Conservation (phyloP, 2,329 filamentous ascomycete species). For the Salinomyces thailandicus region DNA sequence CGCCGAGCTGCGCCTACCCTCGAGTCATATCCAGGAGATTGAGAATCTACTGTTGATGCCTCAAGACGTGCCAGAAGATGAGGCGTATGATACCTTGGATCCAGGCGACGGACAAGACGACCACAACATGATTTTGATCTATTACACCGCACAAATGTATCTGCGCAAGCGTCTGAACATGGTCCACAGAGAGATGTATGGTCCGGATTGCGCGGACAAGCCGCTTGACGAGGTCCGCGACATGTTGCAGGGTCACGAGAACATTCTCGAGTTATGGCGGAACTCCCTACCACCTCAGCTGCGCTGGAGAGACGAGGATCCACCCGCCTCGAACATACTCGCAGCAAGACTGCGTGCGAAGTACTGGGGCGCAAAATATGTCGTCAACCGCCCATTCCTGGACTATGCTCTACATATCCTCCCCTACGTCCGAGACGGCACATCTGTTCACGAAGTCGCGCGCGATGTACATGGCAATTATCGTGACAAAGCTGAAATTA, state of each 20-base stretch:
- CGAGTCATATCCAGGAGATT: slow-evolving; percentile 48
- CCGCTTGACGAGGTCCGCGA: slow-evolving; percentile 15
- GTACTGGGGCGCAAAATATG: slow-evolving; percentile 85
- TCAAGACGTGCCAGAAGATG: slow-evolving; percentile 39
- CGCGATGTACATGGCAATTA: slow-evolving; percentile 21
- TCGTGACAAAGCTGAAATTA: slow-evolving; percentile 24
- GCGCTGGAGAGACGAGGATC: slow-evolving; percentile 57
- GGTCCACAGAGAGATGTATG: slow-evolving; percentile 47
- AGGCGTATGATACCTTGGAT: slow-evolving; percentile 18
- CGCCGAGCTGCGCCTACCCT: slow-evolving; percentile 61
- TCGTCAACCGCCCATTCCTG: slow-evolving; percentile 73
- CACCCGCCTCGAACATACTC: slow-evolving; percentile 65
- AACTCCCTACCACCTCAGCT: slow-evolving; percentile 40
- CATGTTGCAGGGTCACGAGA: slow-evolving; percentile 25
- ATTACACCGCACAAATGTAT: slow-evolving; percentile 52
- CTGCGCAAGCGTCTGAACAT: slow-evolving; percentile 47
- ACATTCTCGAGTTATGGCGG: slow-evolving; percentile 43
- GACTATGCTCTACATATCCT: slow-evolving; percentile 48
- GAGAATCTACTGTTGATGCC: slow-evolving; percentile 57
- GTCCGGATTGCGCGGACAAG: slow-evolving; percentile 18
- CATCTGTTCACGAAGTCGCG: slow-evolving; percentile 17
- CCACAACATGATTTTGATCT: slow-evolving; percentile 40
- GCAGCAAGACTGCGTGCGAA: slow-evolving; percentile 78
- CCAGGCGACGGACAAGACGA: slow-evolving; percentile 5
- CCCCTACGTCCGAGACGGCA: slow-evolving; percentile 17